phyloP scores from a whole-genome alignment of 352 stramenopile genomes.

The Aphanomyces cochlioides region DNA sequence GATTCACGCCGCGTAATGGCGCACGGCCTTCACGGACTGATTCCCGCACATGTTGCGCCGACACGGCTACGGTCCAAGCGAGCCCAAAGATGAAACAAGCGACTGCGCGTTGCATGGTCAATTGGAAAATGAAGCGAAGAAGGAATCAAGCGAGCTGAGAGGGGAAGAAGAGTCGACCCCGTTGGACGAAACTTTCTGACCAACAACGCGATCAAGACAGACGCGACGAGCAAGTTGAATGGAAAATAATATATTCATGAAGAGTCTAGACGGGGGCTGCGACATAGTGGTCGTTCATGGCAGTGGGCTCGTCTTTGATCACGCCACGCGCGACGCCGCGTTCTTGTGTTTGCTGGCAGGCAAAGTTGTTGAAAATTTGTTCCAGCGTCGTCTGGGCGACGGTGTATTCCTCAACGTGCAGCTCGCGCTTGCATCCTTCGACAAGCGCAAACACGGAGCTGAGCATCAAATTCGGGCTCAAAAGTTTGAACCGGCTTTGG shows the following conservation, averaged over 20 bases:
- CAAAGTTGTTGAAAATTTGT: constrained; percentile 77
- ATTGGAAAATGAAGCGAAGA: too few species aligned
- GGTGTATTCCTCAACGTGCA: constrained; percentile 59
- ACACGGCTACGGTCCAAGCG: too few species aligned
- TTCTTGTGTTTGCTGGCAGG: constrained; percentile 47
- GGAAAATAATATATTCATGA: constrained; percentile 2
- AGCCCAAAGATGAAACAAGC: too few species aligned
- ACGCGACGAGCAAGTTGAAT: neutral
- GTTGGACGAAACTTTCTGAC: too few species aligned
- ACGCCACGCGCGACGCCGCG: constrained; percentile 36
- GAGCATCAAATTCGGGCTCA: constrained; percentile 39
- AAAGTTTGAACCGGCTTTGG: constrained; percentile 37
- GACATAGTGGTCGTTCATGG: constrained; percentile 9
- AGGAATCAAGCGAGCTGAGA: too few species aligned
- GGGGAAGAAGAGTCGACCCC: too few species aligned
- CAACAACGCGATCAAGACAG: neutral
- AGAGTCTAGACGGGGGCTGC: neutral
- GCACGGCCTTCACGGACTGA: constrained; percentile 51
- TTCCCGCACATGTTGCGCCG: constrained; percentile 45
- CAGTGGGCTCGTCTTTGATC: neutral
- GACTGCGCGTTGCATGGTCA: too few species aligned
- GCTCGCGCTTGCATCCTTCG: constrained; percentile 43
- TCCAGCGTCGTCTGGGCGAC: constrained; percentile 67
- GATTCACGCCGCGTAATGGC: constrained; percentile 58
- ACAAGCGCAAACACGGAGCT: constrained; percentile 46